Evolutionary conservation across 345 rosid species (phyloP), one percentile per base, ranked within the genome.

Genomic region (Pelargonium nanum): DNA sequence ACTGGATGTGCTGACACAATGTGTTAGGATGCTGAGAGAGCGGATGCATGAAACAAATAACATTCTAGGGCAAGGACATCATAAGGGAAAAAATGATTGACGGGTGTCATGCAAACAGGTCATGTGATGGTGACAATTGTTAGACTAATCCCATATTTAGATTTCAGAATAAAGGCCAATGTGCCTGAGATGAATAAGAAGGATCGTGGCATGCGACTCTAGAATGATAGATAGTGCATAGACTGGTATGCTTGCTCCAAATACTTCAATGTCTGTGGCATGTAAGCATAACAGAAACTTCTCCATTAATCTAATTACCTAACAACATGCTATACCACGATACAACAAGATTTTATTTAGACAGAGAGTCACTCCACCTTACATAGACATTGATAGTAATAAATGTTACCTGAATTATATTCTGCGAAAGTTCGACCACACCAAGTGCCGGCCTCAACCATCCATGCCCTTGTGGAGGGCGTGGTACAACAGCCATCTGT

Each of bases 381-480:
- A 2, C 48, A 40, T 40, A 10, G 2, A 9, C 16, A 40, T 40
- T 40, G 48, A 12, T 40, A 17, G 15, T 40, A 40, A 40, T 40
- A 12, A 12, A 40, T 9, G 48, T 62, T 63, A 90, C 99, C 99
- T 94, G 97, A 77, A 88, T 80, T 68, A 94, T 78, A 64, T 95
- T 87, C 65, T 94, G 99, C 67, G 96, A 90, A 63, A 94, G 97
- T 74, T 94, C 99, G 67, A 81, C 77, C 58, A 94, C 96, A 65
- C 99, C 97, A 53, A 77, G 68, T 30, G 96, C 97, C 59, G 99
- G 99, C 76, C 99, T 88, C 70, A 90, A 79, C 99, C 99, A 90
- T 75, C 99, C 99, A 82, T 84, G 95, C 58, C 92, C 96, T 76
- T 83, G 95, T 24, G 90, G 70, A 65, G 86, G 85, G 26, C 91